Conservation (phyloP, 495 filamentous ascomycete species). For the Aspergillus bertholletiae region DNA sequence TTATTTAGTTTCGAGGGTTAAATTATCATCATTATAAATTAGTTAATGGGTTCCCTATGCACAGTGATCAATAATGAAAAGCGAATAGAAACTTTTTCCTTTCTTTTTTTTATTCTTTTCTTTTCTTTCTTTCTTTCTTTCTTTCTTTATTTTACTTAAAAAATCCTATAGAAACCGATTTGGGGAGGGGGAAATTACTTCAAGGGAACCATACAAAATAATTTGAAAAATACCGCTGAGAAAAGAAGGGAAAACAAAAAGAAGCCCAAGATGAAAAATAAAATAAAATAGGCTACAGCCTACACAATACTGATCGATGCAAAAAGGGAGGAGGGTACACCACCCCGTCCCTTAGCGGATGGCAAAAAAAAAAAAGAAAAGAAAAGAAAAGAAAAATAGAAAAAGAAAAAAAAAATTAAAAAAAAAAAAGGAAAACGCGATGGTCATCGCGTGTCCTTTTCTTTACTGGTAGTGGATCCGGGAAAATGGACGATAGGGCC, state of each 20-base stretch:
- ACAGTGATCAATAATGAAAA: constrained; percentile 14
- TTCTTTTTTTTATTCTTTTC: constrained; percentile 7
- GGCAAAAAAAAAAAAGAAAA: constrained; percentile 1
- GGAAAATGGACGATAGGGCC: constrained; percentile 12
- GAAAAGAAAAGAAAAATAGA: constrained; percentile 2
- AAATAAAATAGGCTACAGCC: constrained; percentile 11
- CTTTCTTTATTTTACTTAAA: neutral
- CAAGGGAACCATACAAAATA: neutral
- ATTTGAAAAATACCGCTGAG: neutral
- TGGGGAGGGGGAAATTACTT: no score
- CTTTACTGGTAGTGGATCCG: constrained; percentile 14
- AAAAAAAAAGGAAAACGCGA: neutral
- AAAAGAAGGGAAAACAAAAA: constrained; percentile 3
- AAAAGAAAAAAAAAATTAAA: no score
- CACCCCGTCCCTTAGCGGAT: neutral
- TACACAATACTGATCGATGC: constrained; percentile 6
- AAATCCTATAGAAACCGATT: neutral
- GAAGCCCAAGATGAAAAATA: neutral
- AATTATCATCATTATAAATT: neutral
- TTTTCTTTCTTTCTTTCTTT: neutral
- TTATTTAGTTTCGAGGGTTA: constrained; percentile 1
- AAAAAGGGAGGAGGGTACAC: neutral
- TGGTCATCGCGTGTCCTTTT: constrained; percentile 18
- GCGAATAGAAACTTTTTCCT: neutral
- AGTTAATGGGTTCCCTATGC: neutral